Base-by-base conservation (phyloP, 371 early-diverging fungal genomes). In the Synchytrium microbalum region DNA sequence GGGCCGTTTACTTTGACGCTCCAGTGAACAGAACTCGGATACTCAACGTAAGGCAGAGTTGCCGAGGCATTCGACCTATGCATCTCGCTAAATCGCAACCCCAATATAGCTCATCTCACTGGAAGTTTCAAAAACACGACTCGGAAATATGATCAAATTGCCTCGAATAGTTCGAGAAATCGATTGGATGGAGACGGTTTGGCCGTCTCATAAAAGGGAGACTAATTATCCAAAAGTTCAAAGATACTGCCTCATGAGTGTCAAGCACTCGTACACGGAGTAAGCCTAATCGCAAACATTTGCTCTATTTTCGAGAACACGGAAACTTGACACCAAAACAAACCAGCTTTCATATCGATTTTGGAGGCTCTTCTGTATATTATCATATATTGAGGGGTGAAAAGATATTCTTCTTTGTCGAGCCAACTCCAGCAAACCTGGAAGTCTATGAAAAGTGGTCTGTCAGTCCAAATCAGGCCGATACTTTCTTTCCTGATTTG, bases 221-320 rank as follows among this genome's bases (percentile, higher is more conserved):
- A 33, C 5, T n/a, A 88, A 87, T 68, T 90, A 85, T 63, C 93
- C 95, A 24, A 83, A 83, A 65, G 92, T 92, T 0, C 91, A 92
- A 65, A 75, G 91, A 3, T 93, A 93, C 69, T 93, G 93, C 64
- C 74, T 93, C 62, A 93, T 93, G 94, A 87, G 91, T 56, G 91
- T 91, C 27, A 81, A 84, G 68, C 88, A 89, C 57, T 87, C 90
- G 2, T 93, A 88, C 69, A 93, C 93, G 23, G 93, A 93, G 88
- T 88, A 79, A 74, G 84, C 73, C 30, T 25, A 2, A 63, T 27
- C 23, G 32, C 28, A 26, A 19, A 19, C 3, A 24, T 60, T 14
- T 24, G n/a, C 29, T 10, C 0, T 32, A 52, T 28, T 51, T n/a
- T 32, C 3, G 14, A 51, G 23, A 51, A 14, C 23, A 51, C 23